A percentile compares a stretch with the other conserved stretches of the same genome.
These are phyloP conservation scores for Cladophialophora carrionii DNA, from an alignment of 2,329 filamentous ascomycete genomes.

Conservation along the genomic window DNA sequence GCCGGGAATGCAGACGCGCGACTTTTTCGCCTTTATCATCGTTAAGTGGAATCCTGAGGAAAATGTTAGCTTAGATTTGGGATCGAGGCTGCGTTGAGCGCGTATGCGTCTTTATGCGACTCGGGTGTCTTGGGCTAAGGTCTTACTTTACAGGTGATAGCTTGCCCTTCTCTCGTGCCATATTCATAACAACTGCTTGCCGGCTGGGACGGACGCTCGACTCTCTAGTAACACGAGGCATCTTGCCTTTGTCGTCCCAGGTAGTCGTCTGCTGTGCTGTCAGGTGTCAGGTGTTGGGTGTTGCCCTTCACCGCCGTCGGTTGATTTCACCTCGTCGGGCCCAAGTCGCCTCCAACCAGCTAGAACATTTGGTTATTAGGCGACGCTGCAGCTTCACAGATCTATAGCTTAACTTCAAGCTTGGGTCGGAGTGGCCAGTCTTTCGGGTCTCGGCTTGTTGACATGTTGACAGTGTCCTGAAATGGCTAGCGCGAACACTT, in stretches of 20 bases:
- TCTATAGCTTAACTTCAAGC: not conserved
- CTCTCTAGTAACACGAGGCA: conserved; percentile 34
- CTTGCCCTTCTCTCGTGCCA: conserved; percentile 43
- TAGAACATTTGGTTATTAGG: not conserved
- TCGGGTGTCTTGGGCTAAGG: not conserved
- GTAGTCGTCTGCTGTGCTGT: not conserved
- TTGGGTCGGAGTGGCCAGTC: not conserved
- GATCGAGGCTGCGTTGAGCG: not conserved
- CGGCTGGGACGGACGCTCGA: conserved; percentile 23
- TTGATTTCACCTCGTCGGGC: not conserved
- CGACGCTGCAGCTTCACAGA: not conserved
- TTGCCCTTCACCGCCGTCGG: not conserved
- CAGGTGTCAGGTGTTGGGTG: too few species aligned
- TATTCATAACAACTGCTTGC: conserved; percentile 34
- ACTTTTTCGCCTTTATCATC: conserved; percentile 94
- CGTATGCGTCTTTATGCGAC: not conserved
- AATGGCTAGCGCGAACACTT: conserved; percentile 17
- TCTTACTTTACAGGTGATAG: conserved; percentile 56
- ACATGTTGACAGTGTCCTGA: conserved; percentile 12
- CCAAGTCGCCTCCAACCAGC: not conserved
- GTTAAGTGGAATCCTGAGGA: conserved; percentile 82
- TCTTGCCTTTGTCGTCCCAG: conserved; percentile 13
- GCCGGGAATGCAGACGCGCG: conserved; percentile 80
- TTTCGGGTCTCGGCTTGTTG: conserved; percentile 14
- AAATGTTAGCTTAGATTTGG: conserved; percentile 5